Evolutionary conservation across 2,329 filamentous ascomycete species (phyloP), one percentile per base, ranked within the genome.

Genomic region (Penicillium palitans): DNA sequence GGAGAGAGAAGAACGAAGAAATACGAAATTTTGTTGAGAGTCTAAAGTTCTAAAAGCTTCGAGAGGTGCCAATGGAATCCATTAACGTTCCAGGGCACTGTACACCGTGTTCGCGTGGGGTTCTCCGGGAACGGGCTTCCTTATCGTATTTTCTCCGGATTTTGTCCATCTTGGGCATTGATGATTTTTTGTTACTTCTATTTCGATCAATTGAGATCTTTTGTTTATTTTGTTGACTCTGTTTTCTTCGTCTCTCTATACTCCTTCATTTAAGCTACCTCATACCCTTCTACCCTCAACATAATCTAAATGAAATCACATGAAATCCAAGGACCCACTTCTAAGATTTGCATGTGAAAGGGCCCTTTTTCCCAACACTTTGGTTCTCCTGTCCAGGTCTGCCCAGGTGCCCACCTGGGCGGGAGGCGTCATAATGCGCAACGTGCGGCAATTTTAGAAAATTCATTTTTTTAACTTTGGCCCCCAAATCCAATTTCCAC

Each of bases 331-430:
- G 31, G 31, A 10, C 46, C 54, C 54, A 52, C 47, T 39, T 19
- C 8, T 3, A 12, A 6, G 27, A 55, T 55, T 55, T 42, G 52
- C 54, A 57, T 57, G 54, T 57, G 54, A 57, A 46, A 46, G 52
- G 27, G 24, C 21, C 21, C 45, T 37, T 56, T 56, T 56, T 57
- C 54, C 54, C 54, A 57, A 57, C 48, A 57, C 9, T 51, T 51
- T 45, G 31, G 7, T 29, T 31, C 24, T 19, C 8, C 35, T 7
- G 2, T 17, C n/a, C 15, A 31, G 12, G 10, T 12, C 19, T 21
- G 12, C 10, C 9, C 10, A 12, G 4, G 25, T 4, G 25, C 1
- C 3, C 24, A 25, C 24, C 25, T 25, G 25, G 25, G 25, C 25
- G 9, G 53, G 21, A 31, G 33, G 51, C 31, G 19, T 46, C 24